These are phyloP conservation scores for Sequoia sempervirens DNA, from an alignment of 75 land plant species.

Conservation along the genomic window DNA sequence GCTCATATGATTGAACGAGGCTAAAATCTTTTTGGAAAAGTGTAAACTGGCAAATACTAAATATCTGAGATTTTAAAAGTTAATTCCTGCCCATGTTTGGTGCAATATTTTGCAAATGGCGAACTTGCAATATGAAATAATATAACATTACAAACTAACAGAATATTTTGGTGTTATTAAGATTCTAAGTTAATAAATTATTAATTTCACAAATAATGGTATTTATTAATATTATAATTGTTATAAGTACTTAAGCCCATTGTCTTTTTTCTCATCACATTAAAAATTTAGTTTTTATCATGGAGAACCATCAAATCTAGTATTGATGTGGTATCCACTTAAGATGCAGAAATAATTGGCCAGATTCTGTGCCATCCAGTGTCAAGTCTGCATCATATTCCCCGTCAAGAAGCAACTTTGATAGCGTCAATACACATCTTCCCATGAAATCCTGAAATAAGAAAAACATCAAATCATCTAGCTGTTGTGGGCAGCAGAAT, in stretches of 20 bases:
- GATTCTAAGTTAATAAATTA: too few species aligned
- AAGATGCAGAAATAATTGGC: slow-evolving; percentile 37
- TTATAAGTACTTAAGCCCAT: background rate
- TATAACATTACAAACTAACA: background rate
- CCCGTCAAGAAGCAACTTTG: slow-evolving; percentile 43
- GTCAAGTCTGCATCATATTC: slow-evolving; percentile 28
- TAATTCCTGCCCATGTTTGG: background rate
- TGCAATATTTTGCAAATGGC: background rate
- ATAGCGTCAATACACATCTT: slow-evolving; percentile 41
- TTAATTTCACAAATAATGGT: too few species aligned
- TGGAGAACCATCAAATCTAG: slow-evolving; percentile 17
- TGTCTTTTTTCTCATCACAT: background rate
- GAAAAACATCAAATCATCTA: background rate
- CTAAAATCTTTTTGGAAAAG: too few species aligned
- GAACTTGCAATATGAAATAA: background rate
- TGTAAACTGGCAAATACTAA: too few species aligned
- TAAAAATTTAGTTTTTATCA: background rate
- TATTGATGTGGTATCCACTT: slow-evolving; percentile 43
- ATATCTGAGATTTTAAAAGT: too few species aligned
- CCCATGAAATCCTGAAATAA: slow-evolving; percentile 52
- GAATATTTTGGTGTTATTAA: background rate
- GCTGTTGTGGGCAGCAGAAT: background rate
- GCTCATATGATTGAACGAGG: too few species aligned
- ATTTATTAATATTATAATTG: too few species aligned
- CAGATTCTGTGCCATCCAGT: slow-evolving; percentile 42